Evolutionary conservation across 768 basidiomycete genomes (phyloP).

Genomic region (Trametes cingulata): DNA sequence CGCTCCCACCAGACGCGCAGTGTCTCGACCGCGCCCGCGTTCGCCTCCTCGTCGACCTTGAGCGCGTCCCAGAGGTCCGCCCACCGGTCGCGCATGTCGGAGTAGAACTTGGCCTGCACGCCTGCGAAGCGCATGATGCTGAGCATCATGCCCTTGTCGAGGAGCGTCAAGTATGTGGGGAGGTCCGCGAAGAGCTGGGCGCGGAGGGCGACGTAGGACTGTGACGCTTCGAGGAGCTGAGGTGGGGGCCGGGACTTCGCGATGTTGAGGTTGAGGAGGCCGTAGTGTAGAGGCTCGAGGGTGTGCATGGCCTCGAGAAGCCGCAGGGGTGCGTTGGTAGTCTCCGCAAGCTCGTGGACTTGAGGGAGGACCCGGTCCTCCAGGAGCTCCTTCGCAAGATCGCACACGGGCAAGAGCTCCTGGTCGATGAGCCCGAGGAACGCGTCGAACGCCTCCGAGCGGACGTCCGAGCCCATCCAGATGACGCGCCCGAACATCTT

Average conservation of each 20-base stretch:
- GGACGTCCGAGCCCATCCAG: slow-evolving; percentile 26
- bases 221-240: slow-evolving; percentile 68
- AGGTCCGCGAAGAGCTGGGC: slow-evolving; percentile 73
- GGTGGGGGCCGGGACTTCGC: slow-evolving; percentile 67
- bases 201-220: slow-evolving; percentile 75
- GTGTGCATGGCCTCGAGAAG: slow-evolving; percentile 70
- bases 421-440: slow-evolving; percentile 22
- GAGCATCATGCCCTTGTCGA: slow-evolving; percentile 60
- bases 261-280: slow-evolving; percentile 66
- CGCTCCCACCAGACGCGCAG: slow-evolving; percentile 67
- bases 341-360: slow-evolving; percentile 56
- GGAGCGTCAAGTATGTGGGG: slow-evolving; percentile 57
- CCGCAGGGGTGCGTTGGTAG: slow-evolving; percentile 61
- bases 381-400: slow-evolving; percentile 40
- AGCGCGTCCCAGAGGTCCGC: slow-evolving; percentile 77
- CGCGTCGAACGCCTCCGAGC: slow-evolving; percentile 68
- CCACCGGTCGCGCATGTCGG: slow-evolving; percentile 65
- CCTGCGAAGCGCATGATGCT: slow-evolving; percentile 53
- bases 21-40: slow-evolving; percentile 69
- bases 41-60: slow-evolving; percentile 41
- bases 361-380: slow-evolving; percentile 56
- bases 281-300: slow-evolving; percentile 71
- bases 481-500: slow-evolving; percentile 66
- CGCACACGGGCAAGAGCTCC: slow-evolving; percentile 44
- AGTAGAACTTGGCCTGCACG: slow-evolving; percentile 63